phyloP scores from a whole-genome alignment of 139 green algal species.

The Volvox reticuliferus region DNA sequence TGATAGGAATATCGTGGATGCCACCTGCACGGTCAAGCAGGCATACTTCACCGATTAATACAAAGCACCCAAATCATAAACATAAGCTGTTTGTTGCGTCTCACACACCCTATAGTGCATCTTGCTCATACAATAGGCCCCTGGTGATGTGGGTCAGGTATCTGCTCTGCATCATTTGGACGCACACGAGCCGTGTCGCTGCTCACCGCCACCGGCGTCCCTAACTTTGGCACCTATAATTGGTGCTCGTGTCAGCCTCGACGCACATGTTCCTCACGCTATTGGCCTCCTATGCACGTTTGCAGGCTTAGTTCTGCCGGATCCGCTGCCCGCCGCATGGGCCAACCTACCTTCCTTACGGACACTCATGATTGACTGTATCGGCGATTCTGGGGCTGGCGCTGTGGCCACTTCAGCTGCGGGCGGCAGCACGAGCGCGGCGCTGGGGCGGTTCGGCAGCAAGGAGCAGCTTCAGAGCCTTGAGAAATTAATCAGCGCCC shows the following conservation, averaged over 20 bases:
- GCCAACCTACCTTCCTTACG: background rate
- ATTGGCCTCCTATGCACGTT: no score
- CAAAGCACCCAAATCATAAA: background rate
- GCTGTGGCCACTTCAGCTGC: background rate
- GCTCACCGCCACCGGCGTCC: no score
- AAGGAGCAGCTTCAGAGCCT: conserved; percentile 7
- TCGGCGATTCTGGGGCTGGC: background rate
- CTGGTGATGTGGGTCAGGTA: no score
- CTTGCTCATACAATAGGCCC: no score
- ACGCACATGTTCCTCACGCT: no score
- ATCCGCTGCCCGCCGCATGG: background rate
- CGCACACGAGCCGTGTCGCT: no score
- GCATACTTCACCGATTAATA: background rate
- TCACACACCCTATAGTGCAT: no score
- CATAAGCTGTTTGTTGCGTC: no score
- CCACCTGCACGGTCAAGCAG: background rate
- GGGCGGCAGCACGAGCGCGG: no score
- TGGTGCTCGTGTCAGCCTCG: no score
- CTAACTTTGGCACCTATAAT: no score
- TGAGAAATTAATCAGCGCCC: background rate
- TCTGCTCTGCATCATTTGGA: no score
- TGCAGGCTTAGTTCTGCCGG: background rate
- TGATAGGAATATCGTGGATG: background rate
- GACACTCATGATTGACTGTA: conserved; percentile 16
- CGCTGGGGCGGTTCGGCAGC: background rate